A percentile compares a stretch with the other conserved stretches of the same genome.
These are phyloP conservation scores for Wickerhamomyces xylosicus DNA, from an alignment of 805 yeast genomes.

Conservation along the genomic window DNA sequence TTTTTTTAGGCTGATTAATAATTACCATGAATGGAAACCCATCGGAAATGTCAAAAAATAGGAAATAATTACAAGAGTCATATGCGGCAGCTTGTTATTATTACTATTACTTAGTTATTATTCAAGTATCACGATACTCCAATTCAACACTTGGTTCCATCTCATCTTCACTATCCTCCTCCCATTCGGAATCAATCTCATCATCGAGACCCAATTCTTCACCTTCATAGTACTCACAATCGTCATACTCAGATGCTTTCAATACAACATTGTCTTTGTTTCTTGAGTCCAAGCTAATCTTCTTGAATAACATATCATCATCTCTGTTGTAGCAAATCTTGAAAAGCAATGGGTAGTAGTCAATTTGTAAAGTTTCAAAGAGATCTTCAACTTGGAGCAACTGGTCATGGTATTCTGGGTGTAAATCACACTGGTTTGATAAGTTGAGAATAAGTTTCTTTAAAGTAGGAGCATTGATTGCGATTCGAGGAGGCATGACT, in stretches of 20 bases:
- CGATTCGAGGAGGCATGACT: neutral
- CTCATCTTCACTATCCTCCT: no score
- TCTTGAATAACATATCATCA: neutral
- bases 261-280: no score
- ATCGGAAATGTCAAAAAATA: no score
- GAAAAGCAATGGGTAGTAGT: neutral
- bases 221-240: neutral
- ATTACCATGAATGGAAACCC: no score
- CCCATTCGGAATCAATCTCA: neutral
- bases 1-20: no score
- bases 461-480: neutral
- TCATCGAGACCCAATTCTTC: neutral
- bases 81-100: no score
- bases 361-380: no score
- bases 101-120: no score
- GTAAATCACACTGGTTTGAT: neutral
- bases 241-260: neutral
- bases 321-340: neutral
- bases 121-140: no score
- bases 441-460: neutral
- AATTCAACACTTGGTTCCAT: no score
- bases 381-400: neutral
- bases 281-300: neutral
- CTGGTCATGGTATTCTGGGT: neutral
- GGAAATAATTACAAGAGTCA: no score